These are phyloP conservation scores for Alternaria viburni DNA, from an alignment of 2,329 filamentous ascomycete species.

Conservation along the genomic window DNA sequence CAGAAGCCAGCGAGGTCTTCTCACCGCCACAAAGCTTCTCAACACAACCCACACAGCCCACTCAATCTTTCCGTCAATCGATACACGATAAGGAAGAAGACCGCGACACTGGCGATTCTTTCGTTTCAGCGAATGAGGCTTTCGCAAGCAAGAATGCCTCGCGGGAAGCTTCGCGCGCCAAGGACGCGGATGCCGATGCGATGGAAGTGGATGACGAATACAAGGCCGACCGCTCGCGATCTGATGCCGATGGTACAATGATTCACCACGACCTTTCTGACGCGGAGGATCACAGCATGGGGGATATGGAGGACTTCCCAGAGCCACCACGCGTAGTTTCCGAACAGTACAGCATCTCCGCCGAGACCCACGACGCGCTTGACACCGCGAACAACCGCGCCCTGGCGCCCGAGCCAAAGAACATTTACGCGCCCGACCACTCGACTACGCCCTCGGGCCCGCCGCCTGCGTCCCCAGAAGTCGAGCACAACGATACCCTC, in stretches of 20 bases:
- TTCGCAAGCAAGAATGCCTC: constrained; percentile 42
- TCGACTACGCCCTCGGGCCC: constrained; percentile 30
- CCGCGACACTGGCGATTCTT: constrained; percentile 52
- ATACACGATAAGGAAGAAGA: constrained; percentile 31
- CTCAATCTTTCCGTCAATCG: constrained; percentile 36
- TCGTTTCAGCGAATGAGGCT: constrained; percentile 57
- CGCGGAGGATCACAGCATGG: constrained; percentile 25
- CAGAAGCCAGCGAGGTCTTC: constrained; percentile 39
- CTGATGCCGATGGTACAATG: constrained; percentile 33
- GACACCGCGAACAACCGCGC: constrained; percentile 31
- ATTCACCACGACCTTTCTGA: constrained; percentile 31
- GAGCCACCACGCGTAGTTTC: constrained; percentile 32
- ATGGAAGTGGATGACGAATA: constrained; percentile 43
- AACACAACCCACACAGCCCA: constrained; percentile 42
- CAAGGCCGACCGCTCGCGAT: constrained; percentile 26
- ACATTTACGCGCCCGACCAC: constrained; percentile 20
- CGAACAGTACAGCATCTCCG: constrained; percentile 41
- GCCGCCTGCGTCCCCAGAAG: constrained; percentile 32
- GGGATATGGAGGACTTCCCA: constrained; percentile 27
- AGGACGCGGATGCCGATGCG: constrained; percentile 29
- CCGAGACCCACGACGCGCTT: constrained; percentile 41
- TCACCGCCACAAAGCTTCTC: constrained; percentile 40
- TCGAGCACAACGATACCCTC: constrained; percentile 35
- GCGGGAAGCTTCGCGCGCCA: constrained; percentile 31
- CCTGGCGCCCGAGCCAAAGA: constrained; percentile 32